A percentile compares a stretch with the other conserved stretches of the same genome.
These are phyloP conservation scores for Pichia sp. DNA, from an alignment of 1,139 yeast species.

Conservation along the genomic window DNA sequence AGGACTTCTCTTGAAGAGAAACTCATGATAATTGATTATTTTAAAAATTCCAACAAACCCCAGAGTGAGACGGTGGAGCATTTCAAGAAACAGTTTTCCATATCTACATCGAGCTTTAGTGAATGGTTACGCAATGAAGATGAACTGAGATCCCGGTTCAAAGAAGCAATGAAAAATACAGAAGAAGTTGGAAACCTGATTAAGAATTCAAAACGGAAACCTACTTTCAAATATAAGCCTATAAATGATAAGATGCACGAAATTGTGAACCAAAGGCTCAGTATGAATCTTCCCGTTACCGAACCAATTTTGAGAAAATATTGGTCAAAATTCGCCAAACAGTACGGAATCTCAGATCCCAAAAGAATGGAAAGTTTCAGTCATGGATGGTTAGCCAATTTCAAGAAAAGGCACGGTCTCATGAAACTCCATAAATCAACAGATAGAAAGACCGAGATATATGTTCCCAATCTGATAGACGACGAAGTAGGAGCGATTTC, in stretches of 20 bases:
- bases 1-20: constrained; percentile 45
- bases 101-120: constrained; percentile 49
- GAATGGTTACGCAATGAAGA: constrained; percentile 53
- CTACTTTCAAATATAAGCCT: constrained; percentile 46
- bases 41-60: constrained; percentile 39
- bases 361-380: constrained; percentile 45
- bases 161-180: constrained; percentile 16
- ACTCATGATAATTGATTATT: constrained; percentile 44
- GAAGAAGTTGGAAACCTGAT: constrained; percentile 27
- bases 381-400: constrained; percentile 56
- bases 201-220: constrained; percentile 39
- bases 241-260: constrained; percentile 52
- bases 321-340: constrained; percentile 48
- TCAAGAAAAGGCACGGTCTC: constrained; percentile 50
- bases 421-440: constrained; percentile 7
- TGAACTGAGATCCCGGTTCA: constrained; percentile 36
- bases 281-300: constrained; percentile 38
- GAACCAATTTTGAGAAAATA: constrained; percentile 49
- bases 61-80: constrained; percentile 52
- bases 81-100: constrained; percentile 40
- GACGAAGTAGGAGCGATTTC: too few species aligned
- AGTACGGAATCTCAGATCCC: constrained; percentile 53
- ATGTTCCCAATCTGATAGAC: too few species aligned
- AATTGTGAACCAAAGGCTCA: constrained; percentile 38
- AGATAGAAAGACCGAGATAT: too few species aligned